Evolutionary conservation across 2,329 filamentous ascomycete genomes (phyloP).

Genomic region (Iodosphaeria phyllophila): DNA sequence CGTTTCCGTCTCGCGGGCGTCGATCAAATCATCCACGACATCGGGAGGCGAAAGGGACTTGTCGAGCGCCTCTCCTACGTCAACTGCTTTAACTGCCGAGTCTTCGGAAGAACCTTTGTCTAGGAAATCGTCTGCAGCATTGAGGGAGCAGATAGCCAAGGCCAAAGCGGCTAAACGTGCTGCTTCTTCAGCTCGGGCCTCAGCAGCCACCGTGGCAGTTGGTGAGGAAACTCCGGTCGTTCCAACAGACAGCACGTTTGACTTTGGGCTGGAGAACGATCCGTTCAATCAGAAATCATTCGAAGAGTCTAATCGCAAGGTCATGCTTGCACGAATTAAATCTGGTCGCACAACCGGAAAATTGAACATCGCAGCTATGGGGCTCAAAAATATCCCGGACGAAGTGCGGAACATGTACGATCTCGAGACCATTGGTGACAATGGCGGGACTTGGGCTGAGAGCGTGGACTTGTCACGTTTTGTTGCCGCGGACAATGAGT

Average conservation of each 20-base stretch:
- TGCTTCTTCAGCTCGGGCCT: conserved; percentile 18
- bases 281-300: conserved; percentile 51
- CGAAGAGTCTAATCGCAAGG: conserved; percentile 39
- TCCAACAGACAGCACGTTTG: conserved; percentile 29
- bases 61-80: conserved; percentile 18
- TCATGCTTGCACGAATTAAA: conserved; percentile 55
- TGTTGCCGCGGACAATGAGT: conserved; percentile 76
- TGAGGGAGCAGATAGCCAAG: conserved; percentile 83
- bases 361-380: conserved; percentile 76
- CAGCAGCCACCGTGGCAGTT: conserved; percentile 6
- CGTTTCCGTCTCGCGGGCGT: conserved; percentile 19
- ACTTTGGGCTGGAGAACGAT: conserved; percentile 40
- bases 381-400: conserved; percentile 57
- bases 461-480: conserved; percentile 73
- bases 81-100: conserved; percentile 17
- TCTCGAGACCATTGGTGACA: conserved; percentile 43
- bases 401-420: conserved; percentile 89
- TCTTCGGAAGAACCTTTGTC: conserved; percentile 14
- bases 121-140: conserved; percentile 54
- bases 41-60: conserved; percentile 17
- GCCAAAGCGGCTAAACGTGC: conserved; percentile 67
- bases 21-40: conserved; percentile 17
- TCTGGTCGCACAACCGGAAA: conserved; percentile 59
- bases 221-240: conserved; percentile 17
- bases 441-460: conserved; percentile 68